Evolutionary conservation across 805 yeast species (phyloP).

Genomic region (Ogataea ganodermae): DNA sequence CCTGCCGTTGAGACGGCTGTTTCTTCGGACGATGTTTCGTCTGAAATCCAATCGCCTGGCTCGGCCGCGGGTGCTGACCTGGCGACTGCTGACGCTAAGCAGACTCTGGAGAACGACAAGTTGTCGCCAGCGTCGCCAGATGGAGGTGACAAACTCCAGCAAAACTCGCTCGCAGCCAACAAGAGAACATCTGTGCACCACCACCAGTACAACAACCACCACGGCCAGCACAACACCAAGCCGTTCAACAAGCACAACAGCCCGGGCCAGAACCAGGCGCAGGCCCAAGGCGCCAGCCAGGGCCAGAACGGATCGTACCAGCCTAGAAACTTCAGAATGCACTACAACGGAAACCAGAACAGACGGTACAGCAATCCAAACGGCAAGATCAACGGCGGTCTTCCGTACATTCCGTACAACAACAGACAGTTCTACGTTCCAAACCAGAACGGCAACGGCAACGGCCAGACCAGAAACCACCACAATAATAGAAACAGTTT

Average conservation of each 20-base stretch:
- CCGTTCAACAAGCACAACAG: constrained; percentile 16
- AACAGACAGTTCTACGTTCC: constrained; percentile 27
- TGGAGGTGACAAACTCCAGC: not conserved
- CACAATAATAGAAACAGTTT: constrained; percentile 21
- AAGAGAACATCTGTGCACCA: constrained; percentile 6
- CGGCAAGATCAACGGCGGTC: constrained; percentile 22
- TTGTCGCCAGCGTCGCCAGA: not conserved
- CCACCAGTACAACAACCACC: constrained; percentile 12
- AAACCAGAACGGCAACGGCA: constrained; percentile 24
- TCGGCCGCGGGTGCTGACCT: not conserved
- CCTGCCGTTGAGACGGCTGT: not conserved
- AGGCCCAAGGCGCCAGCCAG: constrained; percentile 12
- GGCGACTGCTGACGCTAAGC: not conserved
- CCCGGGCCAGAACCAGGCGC: constrained; percentile 7
- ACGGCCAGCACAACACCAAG: constrained; percentile 10
- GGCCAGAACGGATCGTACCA: constrained; percentile 21
- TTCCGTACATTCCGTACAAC: constrained; percentile 26
- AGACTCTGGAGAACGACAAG: not conserved
- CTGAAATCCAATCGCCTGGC: not conserved
- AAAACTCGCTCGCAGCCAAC: not conserved
- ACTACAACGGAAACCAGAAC: constrained; percentile 20
- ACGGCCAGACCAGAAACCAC: constrained; percentile 20
- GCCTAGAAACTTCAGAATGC: constrained; percentile 26
- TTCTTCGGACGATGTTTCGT: not conserved
- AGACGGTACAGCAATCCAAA: constrained; percentile 28